A percentile compares a stretch with the other conserved stretches of the same genome.
phyloP scores from a whole-genome alignment of 768 basidiomycete genomes.

The Phanerodontia chrysosporium region DNA sequence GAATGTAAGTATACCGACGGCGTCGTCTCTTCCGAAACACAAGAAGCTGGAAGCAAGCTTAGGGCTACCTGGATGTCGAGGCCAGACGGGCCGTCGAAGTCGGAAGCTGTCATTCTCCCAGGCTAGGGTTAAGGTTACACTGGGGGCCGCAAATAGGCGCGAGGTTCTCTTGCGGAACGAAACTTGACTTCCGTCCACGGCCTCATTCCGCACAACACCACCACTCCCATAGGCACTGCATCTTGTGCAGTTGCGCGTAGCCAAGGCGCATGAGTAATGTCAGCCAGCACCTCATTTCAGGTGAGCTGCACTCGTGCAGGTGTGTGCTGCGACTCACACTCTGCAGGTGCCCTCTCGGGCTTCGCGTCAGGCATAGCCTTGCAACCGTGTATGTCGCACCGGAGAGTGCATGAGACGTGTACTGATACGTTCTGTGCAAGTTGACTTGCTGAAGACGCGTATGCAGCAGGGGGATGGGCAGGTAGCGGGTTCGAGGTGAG shows the following conservation, averaged over 20 bases:
- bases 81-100: no score
- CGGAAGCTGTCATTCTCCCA: no score
- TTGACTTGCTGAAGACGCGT: conserved; percentile 91
- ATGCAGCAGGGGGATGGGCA: conserved; percentile 73
- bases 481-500: conserved; percentile 33
- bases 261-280: conserved; percentile 56
- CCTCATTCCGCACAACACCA: background rate
- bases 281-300: conserved; percentile 61
- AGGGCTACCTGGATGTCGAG: no score
- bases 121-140: no score
- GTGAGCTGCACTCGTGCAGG: conserved; percentile 30
- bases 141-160: no score
- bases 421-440: conserved; percentile 30
- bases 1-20: no score
- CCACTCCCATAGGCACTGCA: background rate
- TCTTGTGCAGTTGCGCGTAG: background rate
- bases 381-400: conserved; percentile 60
- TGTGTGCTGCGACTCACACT: background rate
- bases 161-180: no score
- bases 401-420: background rate
- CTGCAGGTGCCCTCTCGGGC: conserved; percentile 71
- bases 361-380: conserved; percentile 70
- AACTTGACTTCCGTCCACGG: background rate
- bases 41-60: no score
- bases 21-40: no score